Conservation (phyloP, 306 rosid species). For the Mimosa pudica region DNA sequence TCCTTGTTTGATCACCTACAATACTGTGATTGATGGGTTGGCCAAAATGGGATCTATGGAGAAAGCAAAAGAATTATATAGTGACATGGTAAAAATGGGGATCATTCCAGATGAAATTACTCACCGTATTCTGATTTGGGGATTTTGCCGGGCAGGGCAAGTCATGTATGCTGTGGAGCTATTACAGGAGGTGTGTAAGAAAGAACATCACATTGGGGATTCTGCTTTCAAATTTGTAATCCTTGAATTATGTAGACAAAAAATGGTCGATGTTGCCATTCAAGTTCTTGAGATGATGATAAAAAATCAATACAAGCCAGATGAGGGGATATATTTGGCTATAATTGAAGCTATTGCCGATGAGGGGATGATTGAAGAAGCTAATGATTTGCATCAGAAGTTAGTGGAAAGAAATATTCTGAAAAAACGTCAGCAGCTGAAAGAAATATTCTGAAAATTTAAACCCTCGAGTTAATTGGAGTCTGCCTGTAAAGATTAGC, state of each 20-base stretch:
- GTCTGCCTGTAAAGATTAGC: conserved; percentile 39
- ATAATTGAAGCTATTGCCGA: conserved; percentile 64
- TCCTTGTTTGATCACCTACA: conserved; percentile 76
- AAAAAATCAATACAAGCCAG: conserved; percentile 57
- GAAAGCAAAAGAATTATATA: conserved; percentile 58
- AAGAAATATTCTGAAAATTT: conserved; percentile 56
- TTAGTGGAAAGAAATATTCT: conserved; percentile 65
- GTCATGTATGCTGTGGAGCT: conserved; percentile 64
- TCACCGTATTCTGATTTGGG: conserved; percentile 63
- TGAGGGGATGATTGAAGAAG: conserved; percentile 77
- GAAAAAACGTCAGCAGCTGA: conserved; percentile 45
- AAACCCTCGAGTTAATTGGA: conserved; percentile 37
- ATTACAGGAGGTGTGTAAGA: conserved; percentile 52
- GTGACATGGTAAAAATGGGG: conserved; percentile 60
- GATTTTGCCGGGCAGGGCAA: conserved; percentile 53
- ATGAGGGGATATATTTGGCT: conserved; percentile 49
- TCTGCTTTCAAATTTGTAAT: conserved; percentile 59
- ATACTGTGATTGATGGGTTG: conserved; percentile 70
- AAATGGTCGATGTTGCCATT: conserved; percentile 66
- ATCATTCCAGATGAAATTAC: conserved; percentile 78
- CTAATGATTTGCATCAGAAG: conserved; percentile 62
- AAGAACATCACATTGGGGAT: conserved; percentile 43
- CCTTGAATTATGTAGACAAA: conserved; percentile 63
- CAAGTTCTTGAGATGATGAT: conserved; percentile 80
- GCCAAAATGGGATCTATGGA: conserved; percentile 59